Percentiles rank a stretch among this genome's conserved stretches.
These are phyloP conservation scores for Mycena indigotica DNA, from an alignment of 768 basidiomycete genomes.

Conservation along the genomic window DNA sequence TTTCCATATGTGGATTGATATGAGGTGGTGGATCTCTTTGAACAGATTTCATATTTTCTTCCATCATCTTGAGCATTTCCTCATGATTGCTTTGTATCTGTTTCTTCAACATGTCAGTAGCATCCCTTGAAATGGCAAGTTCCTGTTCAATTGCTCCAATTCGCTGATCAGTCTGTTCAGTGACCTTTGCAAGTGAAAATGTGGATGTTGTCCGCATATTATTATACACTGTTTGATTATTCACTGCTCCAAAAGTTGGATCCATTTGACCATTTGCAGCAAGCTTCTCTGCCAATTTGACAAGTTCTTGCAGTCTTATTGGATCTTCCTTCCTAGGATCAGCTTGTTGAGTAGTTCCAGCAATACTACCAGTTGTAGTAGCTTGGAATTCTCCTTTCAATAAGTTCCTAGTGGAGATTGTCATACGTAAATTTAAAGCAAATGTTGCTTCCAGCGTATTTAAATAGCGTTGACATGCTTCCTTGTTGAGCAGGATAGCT, in stretches of 20 bases:
- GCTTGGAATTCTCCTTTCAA: neutral
- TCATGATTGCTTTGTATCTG: neutral
- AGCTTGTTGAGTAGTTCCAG: neutral
- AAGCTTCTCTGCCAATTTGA: slow-evolving; percentile 9
- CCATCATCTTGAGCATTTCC: neutral
- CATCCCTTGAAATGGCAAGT: neutral
- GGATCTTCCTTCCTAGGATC: slow-evolving; percentile 10
- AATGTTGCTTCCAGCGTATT: neutral
- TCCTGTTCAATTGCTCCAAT: neutral
- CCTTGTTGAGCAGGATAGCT: neutral
- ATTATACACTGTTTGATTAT: neutral
- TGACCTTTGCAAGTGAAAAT: neutral
- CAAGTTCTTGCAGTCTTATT: slow-evolving; percentile 4
- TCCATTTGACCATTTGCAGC: neutral
- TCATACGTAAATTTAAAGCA: neutral
- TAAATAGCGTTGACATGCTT: neutral
- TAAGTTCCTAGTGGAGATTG: neutral
- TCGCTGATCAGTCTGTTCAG: neutral
- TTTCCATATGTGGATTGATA: neutral
- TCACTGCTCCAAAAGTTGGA: neutral
- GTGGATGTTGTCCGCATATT: neutral
- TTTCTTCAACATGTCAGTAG: neutral
- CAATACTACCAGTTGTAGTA: neutral
- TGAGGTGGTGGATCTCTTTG: neutral
- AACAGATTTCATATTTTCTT: neutral